Conservation (phyloP, 1,284 basidiomycete genomes). For the Pseudozyma sp. region DNA sequence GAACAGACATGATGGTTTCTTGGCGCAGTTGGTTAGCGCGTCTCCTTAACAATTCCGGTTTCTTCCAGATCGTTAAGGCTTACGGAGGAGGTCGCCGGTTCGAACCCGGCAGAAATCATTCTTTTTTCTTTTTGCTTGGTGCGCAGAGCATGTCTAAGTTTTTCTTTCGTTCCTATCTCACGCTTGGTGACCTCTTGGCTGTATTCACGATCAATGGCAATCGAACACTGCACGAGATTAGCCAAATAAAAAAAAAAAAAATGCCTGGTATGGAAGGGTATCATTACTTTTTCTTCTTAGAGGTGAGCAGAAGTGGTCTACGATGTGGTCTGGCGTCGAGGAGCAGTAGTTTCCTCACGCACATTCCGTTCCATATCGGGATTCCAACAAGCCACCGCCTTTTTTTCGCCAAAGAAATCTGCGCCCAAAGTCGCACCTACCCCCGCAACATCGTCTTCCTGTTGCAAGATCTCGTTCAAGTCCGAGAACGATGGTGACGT, state of each 20-base stretch:
- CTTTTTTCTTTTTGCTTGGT: constrained; percentile 4
- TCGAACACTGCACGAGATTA: too few relatives aligned
- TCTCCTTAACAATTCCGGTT: constrained; percentile 53
- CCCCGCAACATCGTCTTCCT: not conserved
- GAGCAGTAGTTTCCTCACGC: constrained; percentile 16
- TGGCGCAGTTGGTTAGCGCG: constrained; percentile 59
- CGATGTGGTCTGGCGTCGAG: not conserved
- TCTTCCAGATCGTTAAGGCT: constrained; percentile 35
- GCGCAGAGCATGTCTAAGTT: not conserved
- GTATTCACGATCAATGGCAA: too few relatives aligned
- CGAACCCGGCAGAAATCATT: constrained; percentile 57
- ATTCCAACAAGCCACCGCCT: constrained; percentile 46
- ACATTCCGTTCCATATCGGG: constrained; percentile 36
- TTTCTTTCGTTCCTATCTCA: not conserved
- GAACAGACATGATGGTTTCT: constrained; percentile 20
- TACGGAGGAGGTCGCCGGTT: constrained; percentile 58
- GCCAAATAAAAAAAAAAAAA: too few relatives aligned
- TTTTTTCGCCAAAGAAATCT: constrained; percentile 44
- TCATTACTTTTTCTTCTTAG: too few relatives aligned
- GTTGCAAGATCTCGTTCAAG: constrained; percentile 7
- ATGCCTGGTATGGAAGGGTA: too few relatives aligned
- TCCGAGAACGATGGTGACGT: not conserved
- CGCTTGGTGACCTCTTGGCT: too few relatives aligned
- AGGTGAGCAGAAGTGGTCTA: not conserved
- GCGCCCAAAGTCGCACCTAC: constrained; percentile 21